Evolutionary conservation across 768 basidiomycete species (phyloP).

Genomic region (Tylopilus subfusipes): DNA sequence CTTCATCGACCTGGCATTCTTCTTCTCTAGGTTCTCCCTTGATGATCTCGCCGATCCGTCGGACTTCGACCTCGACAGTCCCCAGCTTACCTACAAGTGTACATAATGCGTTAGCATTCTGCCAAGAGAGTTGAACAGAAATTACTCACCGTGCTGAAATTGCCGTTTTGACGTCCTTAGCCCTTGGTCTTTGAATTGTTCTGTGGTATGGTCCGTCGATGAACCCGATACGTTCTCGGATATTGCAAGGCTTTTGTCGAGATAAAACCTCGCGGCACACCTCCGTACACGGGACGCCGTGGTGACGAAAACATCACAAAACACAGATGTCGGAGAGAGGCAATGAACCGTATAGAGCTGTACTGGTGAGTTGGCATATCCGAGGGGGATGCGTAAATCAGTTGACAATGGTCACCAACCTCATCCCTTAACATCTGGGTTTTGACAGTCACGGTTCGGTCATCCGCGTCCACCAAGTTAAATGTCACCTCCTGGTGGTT

Average conservation of each 20-base stretch:
- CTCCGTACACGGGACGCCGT: not conserved
- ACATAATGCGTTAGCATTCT: not conserved
- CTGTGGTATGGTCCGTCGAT: conserved; percentile 1
- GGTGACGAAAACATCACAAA: conserved; percentile 16
- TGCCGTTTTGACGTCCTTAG: conserved; percentile 9
- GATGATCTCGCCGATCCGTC: conserved; percentile 13
- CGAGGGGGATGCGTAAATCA: not conserved
- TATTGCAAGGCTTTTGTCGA: conserved; percentile 3
- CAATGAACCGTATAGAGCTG: conserved; percentile 19
- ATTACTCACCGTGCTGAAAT: not conserved
- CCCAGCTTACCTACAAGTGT: conserved; percentile 4
- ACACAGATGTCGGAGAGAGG: conserved; percentile 9
- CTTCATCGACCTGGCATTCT: not conserved
- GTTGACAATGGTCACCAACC: not conserved
- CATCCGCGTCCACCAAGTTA: conserved; percentile 7
- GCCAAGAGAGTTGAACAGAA: not conserved
- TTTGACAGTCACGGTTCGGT: conserved; percentile 8
- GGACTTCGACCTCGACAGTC: conserved; percentile 14
- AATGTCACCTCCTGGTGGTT: conserved; percentile 1
- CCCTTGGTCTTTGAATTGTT: not conserved
- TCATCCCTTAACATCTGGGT: conserved; percentile 8
- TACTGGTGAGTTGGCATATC: not conserved
- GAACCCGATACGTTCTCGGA: conserved; percentile 3
- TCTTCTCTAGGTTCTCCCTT: not conserved
- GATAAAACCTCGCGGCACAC: conserved; percentile 12